Evolutionary conservation across 306 rosid genomes (phyloP).

Genomic region (Alnus glutinosa): DNA sequence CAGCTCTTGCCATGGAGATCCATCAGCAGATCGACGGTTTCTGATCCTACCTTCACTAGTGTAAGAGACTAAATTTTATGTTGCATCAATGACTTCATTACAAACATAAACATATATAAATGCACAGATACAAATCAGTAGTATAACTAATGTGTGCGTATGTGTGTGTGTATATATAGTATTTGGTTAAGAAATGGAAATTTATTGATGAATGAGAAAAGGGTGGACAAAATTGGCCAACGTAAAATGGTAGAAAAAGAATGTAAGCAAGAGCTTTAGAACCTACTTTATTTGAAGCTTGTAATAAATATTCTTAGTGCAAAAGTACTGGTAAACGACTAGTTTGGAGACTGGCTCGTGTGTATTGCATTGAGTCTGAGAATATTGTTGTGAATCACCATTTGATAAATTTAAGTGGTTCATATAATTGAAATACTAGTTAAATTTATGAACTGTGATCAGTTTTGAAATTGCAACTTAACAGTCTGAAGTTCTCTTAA

Average conservation of each 20-base stretch:
- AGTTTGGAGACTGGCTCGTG: not conserved
- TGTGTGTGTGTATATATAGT: not conserved
- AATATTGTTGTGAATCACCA: not conserved
- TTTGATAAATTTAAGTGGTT: not conserved
- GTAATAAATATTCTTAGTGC: not conserved
- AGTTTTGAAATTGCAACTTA: not conserved
- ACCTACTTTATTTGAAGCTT: slow-evolving; percentile 2
- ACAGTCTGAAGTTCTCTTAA: not conserved
- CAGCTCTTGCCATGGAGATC: slow-evolving; percentile 95
- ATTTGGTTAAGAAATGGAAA: not conserved
- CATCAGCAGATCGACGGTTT: slow-evolving; percentile 62
- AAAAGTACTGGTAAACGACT: not conserved
- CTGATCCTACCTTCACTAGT: slow-evolving; percentile 68
- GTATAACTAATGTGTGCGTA: not conserved
- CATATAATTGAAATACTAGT: not conserved
- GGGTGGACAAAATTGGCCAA: not conserved
- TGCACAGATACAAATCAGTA: not conserved
- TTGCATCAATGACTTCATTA: not conserved
- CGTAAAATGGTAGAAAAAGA: not conserved
- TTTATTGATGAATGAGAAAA: not conserved
- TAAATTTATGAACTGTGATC: not conserved
- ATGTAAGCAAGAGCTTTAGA: not conserved
- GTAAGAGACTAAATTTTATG: slow-evolving; percentile 39
- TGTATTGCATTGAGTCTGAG: not conserved
- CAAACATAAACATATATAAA: not conserved